Evolutionary conservation across 2,329 filamentous ascomycete species (phyloP).

Genomic region (Plenodomus biglobosus): DNA sequence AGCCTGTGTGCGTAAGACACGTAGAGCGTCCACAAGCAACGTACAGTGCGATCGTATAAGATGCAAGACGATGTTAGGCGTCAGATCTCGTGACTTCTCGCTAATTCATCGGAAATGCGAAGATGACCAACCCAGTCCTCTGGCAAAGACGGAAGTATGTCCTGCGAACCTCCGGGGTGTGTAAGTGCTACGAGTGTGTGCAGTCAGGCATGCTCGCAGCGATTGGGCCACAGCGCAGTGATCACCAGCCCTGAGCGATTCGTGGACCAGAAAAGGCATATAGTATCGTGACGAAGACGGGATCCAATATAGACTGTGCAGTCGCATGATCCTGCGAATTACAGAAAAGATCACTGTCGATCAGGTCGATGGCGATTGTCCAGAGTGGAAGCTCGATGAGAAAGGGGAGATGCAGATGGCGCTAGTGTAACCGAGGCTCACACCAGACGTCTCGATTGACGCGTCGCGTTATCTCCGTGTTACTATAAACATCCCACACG

Average conservation of each 20-base stretch:
- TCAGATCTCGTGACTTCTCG: no score
- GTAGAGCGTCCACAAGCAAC: no score
- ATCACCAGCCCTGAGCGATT: background rate
- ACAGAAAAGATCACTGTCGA: constrained; percentile 3
- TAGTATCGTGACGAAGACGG: constrained; percentile 2
- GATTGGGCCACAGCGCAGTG: background rate
- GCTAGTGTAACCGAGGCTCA: constrained; percentile 13
- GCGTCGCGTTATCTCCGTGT: background rate
- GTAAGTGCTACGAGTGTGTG: no score
- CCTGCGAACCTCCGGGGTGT: no score
- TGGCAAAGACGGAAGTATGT: no score
- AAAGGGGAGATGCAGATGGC: constrained; percentile 10
- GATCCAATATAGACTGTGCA: constrained; percentile 6
- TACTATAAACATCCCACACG: background rate
- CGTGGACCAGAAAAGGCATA: background rate
- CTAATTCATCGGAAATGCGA: no score
- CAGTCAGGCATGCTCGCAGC: no score
- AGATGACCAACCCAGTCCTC: no score
- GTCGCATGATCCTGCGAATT: constrained; percentile 7
- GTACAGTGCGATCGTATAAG: no score
- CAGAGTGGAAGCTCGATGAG: constrained; percentile 6
- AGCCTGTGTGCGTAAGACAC: no score
- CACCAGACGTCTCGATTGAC: background rate
- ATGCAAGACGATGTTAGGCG: no score
- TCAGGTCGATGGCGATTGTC: background rate